phyloP scores from a whole-genome alignment of 1,284 basidiomycete genomes.

The Rhodotorula sp. region DNA sequence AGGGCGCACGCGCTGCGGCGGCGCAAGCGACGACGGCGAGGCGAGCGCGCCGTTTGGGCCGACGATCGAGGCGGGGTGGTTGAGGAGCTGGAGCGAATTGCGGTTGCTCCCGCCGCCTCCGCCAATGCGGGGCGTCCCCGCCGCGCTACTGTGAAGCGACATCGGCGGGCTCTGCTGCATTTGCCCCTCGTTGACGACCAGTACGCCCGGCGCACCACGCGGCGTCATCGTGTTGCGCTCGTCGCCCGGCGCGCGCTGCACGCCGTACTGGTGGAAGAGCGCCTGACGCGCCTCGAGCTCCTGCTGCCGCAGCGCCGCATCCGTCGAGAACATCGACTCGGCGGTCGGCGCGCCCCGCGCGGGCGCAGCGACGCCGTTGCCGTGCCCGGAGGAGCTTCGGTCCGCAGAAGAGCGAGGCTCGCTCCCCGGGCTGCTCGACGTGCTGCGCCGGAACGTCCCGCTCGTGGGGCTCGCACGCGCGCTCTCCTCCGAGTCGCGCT shows the following conservation, averaged over 20 bases:
- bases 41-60: constrained; percentile 7
- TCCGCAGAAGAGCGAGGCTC: constrained; percentile 19
- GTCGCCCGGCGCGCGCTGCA: constrained; percentile 45
- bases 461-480: constrained; percentile 2
- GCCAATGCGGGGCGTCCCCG: not conserved
- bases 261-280: constrained; percentile 76
- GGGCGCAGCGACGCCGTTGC: not conserved
- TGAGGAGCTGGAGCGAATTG: constrained; percentile 30
- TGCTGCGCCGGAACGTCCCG: not conserved
- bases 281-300: constrained; percentile 84
- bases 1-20: constrained; percentile 50
- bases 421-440: constrained; percentile 5
- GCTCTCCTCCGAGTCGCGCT: constrained; percentile 37
- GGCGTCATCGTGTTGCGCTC: constrained; percentile 42
- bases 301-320: constrained; percentile 65
- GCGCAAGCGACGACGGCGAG: constrained; percentile 21
- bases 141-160: not conserved
- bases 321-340: constrained; percentile 45
- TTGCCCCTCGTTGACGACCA: constrained; percentile 5
- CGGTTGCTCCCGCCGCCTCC: constrained; percentile 18
- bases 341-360: constrained; percentile 22
- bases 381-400: not conserved
- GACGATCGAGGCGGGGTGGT: constrained; percentile 14
- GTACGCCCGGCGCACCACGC: constrained; percentile 4
- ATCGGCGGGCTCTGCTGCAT: not conserved